These are phyloP conservation scores for Vaccinium vitisidaea DNA, from an alignment of 148 eudicot genomes.

Conservation along the genomic window DNA sequence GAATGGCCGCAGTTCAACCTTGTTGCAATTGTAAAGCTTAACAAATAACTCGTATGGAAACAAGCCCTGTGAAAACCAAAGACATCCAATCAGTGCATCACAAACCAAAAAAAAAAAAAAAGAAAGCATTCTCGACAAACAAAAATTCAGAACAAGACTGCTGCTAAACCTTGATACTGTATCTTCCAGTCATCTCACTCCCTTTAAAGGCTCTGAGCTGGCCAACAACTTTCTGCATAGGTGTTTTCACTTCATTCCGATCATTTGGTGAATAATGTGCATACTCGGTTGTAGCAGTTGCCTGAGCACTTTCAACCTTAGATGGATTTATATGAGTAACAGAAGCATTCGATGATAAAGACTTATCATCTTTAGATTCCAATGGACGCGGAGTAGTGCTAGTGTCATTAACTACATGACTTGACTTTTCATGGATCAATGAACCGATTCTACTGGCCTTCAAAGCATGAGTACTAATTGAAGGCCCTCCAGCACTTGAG, in stretches of 20 bases:
- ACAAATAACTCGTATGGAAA: slow-evolving; percentile 77
- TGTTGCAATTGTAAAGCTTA: slow-evolving; percentile 79
- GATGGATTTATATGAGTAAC: slow-evolving; percentile 30
- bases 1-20: slow-evolving; percentile 66
- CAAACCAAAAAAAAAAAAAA: slow-evolving; percentile 4
- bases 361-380: slow-evolving; percentile 20
- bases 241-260: slow-evolving; percentile 44
- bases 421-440: slow-evolving; percentile 24
- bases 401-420: slow-evolving; percentile 6
- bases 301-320: slow-evolving; percentile 26
- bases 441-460: slow-evolving; percentile 21
- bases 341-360: slow-evolving; percentile 23
- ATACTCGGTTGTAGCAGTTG: slow-evolving; percentile 22
- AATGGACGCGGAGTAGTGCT: slow-evolving; percentile 16
- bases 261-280: slow-evolving; percentile 23
- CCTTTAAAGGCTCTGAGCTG: slow-evolving; percentile 47
- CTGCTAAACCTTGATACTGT: slow-evolving; percentile 49
- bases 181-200: slow-evolving; percentile 40
- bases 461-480: slow-evolving; percentile 17
- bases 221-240: slow-evolving; percentile 58
- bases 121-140: background rate
- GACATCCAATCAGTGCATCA: slow-evolving; percentile 15
- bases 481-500: slow-evolving; percentile 15
- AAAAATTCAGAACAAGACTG: slow-evolving; percentile 9
- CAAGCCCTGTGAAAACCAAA: slow-evolving; percentile 54